Evolutionary conservation across 2,329 filamentous ascomycete species (phyloP).

Genomic region (Claviceps fusiformis): DNA sequence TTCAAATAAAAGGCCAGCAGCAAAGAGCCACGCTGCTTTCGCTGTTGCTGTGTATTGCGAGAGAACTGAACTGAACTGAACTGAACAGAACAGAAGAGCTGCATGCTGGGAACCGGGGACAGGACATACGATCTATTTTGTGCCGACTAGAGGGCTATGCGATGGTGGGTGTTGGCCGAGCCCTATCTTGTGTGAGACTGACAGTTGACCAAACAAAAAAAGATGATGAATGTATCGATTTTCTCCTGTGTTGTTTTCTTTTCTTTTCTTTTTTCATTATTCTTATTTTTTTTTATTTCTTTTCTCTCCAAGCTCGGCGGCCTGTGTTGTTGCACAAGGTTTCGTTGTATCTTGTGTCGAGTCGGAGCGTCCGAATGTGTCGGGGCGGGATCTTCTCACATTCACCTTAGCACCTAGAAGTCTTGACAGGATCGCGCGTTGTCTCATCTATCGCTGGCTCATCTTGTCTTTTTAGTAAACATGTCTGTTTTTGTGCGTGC

Average conservation of each 20-base stretch:
- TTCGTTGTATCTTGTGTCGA: neutral
- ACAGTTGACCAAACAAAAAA: neutral
- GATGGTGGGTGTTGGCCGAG: neutral
- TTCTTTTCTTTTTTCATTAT: neutral
- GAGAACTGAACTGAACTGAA: neutral
- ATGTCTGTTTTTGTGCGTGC: neutral
- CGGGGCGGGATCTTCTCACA: conserved; percentile 10
- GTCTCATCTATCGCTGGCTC: neutral
- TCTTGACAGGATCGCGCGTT: neutral
- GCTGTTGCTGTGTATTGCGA: neutral
- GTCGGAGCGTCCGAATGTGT: conserved; percentile 5
- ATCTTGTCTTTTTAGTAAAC: neutral
- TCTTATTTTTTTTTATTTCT: neutral
- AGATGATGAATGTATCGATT: conserved; percentile 1
- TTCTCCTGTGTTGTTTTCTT: neutral
- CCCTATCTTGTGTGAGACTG: neutral
- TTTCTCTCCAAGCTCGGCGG: neutral
- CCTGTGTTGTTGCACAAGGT: neutral
- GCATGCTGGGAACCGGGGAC: neutral
- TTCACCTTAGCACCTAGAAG: conserved; percentile 1
- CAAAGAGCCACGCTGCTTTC: neutral
- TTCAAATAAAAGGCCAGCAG: neutral
- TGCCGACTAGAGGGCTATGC: neutral
- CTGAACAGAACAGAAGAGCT: neutral
- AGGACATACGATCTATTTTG: conserved; percentile 5